Conservation (phyloP, 768 basidiomycete genomes). For the Mycena galopus region DNA sequence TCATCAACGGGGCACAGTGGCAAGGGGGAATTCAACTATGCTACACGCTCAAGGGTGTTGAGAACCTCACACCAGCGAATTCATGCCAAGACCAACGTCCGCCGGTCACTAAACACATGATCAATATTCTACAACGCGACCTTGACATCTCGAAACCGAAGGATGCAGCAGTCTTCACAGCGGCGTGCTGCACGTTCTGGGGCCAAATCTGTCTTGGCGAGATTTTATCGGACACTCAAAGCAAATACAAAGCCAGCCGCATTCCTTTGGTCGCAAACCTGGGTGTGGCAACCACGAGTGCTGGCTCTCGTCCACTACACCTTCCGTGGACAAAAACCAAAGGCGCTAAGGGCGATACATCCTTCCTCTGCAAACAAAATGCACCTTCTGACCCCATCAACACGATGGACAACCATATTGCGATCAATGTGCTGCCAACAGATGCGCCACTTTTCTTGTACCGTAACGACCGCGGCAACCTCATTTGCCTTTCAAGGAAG, state of each 20-base stretch:
- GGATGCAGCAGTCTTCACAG: constrained; percentile 45
- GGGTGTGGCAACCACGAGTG: neutral
- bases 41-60: constrained; percentile 16
- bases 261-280: neutral
- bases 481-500: too few species aligned
- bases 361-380: too few species aligned
- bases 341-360: too few species aligned
- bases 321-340: neutral
- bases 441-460: too few species aligned
- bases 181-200: constrained; percentile 32
- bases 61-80: constrained; percentile 20
- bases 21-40: constrained; percentile 2
- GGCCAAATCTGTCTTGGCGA: constrained; percentile 32
- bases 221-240: constrained; percentile 13
- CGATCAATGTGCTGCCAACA: too few species aligned
- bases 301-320: neutral
- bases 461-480: too few species aligned
- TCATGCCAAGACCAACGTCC: too few species aligned
- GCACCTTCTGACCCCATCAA: too few species aligned
- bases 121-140: too few species aligned
- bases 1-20: constrained; percentile 25
- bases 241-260: neutral
- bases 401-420: too few species aligned
- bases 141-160: too few species aligned
- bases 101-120: too few species aligned